Evolutionary conservation across 192 early-diverging fungal genomes (phyloP).

Genomic region (Pilobolus umbonatus): DNA sequence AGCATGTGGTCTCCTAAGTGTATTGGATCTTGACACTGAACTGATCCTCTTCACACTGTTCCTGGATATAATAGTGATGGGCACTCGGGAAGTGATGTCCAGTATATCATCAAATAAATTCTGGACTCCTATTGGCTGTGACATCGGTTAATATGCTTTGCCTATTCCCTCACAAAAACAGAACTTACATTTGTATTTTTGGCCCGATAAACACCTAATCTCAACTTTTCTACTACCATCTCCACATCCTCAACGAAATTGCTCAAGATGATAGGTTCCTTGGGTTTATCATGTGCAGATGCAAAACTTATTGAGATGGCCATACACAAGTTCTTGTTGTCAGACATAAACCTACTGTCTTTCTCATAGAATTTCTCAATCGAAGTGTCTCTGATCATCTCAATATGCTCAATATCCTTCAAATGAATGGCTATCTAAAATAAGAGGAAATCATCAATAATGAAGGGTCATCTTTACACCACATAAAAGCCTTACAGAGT

Average conservation of each 20-base stretch:
- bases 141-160: too few species aligned
- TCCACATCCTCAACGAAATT: conserved; percentile 29
- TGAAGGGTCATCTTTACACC: neutral
- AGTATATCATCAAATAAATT: too few species aligned
- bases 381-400: conserved; percentile 22
- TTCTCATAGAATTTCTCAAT: neutral
- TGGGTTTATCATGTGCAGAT: neutral
- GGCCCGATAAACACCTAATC: conserved; percentile 27
- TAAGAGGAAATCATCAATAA: neutral
- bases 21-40: neutral
- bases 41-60: too few species aligned
- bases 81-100: too few species aligned
- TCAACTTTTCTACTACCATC: conserved; percentile 23
- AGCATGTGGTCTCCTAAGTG: conserved; percentile 2
- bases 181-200: conserved; percentile 18
- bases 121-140: too few species aligned
- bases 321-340: conserved; percentile 13
- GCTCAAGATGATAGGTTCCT: conserved; percentile 24
- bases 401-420: conserved; percentile 40
- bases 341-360: conserved; percentile 9
- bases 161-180: neutral
- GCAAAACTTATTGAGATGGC: conserved; percentile 10
- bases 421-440: conserved; percentile 42
- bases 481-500: conserved; percentile 33
- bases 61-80: too few species aligned